Base-by-base conservation (phyloP, 2,329 filamentous ascomycete species). In the Phialophora tarda region DNA sequence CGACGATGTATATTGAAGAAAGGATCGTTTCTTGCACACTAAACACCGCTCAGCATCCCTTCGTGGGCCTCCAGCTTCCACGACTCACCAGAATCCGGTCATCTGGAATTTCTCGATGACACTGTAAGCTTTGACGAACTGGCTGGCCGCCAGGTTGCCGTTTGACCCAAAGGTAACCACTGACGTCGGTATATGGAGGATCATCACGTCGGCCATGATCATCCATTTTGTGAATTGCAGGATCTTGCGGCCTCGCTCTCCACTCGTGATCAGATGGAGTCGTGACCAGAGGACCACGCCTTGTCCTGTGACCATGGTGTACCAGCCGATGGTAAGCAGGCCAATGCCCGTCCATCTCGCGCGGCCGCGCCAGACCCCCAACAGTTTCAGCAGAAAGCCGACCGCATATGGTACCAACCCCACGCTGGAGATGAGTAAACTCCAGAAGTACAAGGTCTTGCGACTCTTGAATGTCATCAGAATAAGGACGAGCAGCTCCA, bases 21-120 rank as follows among this genome's bases (percentile, higher is more conserved):
- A 87, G 80, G 66, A 85, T 78, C 56, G 82, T 78, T 66, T 87
- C 85, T 70, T 87, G 85, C 12, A 86, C 62, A 70, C 38, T 44
- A n/a, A n/a, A 2, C 10, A 12, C 38, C 38, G 38, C 17, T 44
- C 38, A 44, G 38, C 5, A 44, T n/a, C 2, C 10, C 38, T 5
- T 11, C 38, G 2, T n/a, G 17, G 10, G 11, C 11, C 2, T n/a
- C 17, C 10, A 4, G 38, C 38, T 12, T 44, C 11, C 5, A 44
- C 5, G 78, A 82, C 81, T 44, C 5, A 44, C 38, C 82, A 85
- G 71, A 87, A 86, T 7, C 84, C 77, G 4, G 82, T 83, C 73
- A 86, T 82, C 71, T 87, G 84, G 23, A 86, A 79, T 73, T 84
- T 83, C 69, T 87, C 85, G 76, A 84, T 80, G 44, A 81, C 71